Evolutionary conservation across 192 early-diverging fungal species (phyloP), one percentile per base, ranked within the genome.

Genomic region (Coemansia erecta): DNA sequence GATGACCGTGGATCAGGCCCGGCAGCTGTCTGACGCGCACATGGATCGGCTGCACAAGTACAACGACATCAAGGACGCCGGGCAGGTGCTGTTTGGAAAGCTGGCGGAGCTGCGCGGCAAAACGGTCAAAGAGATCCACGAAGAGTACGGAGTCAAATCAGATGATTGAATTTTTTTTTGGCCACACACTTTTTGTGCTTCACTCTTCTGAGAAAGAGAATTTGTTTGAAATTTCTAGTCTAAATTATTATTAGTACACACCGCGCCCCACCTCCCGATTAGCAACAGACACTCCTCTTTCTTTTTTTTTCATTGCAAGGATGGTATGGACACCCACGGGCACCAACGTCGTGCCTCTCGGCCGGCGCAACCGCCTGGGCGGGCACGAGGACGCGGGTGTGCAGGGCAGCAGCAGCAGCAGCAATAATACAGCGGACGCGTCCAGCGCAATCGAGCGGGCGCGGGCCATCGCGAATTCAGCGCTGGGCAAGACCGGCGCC

Each of bases 281-380:
- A 31, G 28, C 28, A 31, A n/a, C n/a, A n/a, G n/a, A n/a, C n/a
- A n/a, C n/a, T n/a, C n/a, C n/a, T 45, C 17, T 54, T 58, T 10
- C 53, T 56, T 21, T 28, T 37, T 51, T 13, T 26, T 26, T 60
- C 19, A 21, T 6, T 55, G 13, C 31, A 47, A 49, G 8, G 47
- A 78, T 78, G 75, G 61, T 61, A 41, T 78, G 75, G 75, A 53
- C 61, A 23, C 75, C 75, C 41, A 73, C 77, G 24, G 77, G 77
- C 66, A 72, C 71, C 40, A 80, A 80, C 46, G 73, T 49, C 37
- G 64, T 80, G 58, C 77, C 77, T 1, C 72, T 80, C 8, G 77
- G 77, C 9, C 76, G 66, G 2, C 76, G 61, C 28, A 62, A 45
- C 45, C 66, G 63, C 24, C 49, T 60, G n/a, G 51, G 58, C 13